Evolutionary conservation across 164 flowering plant genomes (phyloP), one percentile per base, ranked within the genome.

Genomic region (Macadamia tetraphylla): DNA sequence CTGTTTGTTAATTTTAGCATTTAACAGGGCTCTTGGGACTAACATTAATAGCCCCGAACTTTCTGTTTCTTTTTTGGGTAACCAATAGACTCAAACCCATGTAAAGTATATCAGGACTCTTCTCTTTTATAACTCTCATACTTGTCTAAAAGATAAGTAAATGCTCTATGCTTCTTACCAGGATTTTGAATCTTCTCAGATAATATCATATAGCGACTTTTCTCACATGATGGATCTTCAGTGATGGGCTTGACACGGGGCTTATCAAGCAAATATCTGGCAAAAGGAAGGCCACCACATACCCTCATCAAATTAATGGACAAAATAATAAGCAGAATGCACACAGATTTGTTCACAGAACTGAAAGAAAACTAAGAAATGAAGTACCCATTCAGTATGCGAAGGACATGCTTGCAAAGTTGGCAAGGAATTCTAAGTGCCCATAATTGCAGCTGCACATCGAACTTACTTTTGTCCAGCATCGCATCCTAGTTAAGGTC

Each of bases 401-500:
- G 76, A 72, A 86, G 83, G 58, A 84, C 92, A 13, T 65, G 67
- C 72, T 85, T 88, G 83, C 97, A 95, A 46, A 79, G 82, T 59
- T 95, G 82, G 6, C 97, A 81, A 60, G 99, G 98, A 48, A 91
- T 75, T 51, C 93, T 82, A 74, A 95, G 88, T 4, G 98, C 97
- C 88, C 77, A 83, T 57, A 92, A 65, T 8, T 89, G 73, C 66
- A 90, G 75, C 13, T 84, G 67, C 68, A 84, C 73, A 62, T 90
- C 92, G 70, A 92, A 92, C 76, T 83, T 85, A 64, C 88, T 88
- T 66, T 87, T 84, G 67, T 90, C 97, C 74, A 53, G 15, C 57
- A 53, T 53, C 4, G 18, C 57, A 5, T 53, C 2, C 2, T 53
- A 17, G 1, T 17, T 17, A 53, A 53, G n/a, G 3, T 17, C 15